phyloP scores from a whole-genome alignment of 2,329 filamentous ascomycete species.

The Aspergillus costaricaensis region DNA sequence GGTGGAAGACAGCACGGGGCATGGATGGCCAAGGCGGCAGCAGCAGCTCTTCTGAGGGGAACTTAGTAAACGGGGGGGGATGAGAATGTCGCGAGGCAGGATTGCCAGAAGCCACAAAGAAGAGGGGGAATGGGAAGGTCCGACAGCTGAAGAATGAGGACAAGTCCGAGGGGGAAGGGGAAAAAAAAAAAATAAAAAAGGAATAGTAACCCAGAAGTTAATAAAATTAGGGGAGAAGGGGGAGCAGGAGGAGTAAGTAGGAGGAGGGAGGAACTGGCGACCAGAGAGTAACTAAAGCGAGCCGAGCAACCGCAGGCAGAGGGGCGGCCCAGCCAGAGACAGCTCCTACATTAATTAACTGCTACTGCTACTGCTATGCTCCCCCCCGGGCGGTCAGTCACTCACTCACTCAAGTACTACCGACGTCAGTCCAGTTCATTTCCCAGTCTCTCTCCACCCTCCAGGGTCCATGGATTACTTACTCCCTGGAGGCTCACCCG shows the following conservation, averaged over 20 bases:
- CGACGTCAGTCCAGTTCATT: not conserved
- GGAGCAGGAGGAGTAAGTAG: conserved; percentile 1
- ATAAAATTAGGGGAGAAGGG: not conserved
- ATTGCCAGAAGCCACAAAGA: not conserved
- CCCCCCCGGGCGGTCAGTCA: conserved; percentile 6
- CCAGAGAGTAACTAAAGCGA: conserved; percentile 5
- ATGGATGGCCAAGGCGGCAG: conserved; percentile 30
- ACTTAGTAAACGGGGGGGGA: not conserved
- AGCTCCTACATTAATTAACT: too few relatives aligned
- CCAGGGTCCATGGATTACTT: not conserved
- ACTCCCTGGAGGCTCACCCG: not conserved
- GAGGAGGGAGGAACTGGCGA: conserved; percentile 11
- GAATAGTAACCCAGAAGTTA: not conserved
- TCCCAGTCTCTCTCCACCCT: not conserved
- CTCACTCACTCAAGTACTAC: not conserved
- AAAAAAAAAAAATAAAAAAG: not conserved
- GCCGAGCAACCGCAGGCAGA: not conserved
- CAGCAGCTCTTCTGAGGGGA: conserved; percentile 17
- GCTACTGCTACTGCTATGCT: not conserved
- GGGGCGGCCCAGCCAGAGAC: too few relatives aligned
- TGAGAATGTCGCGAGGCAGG: not conserved
- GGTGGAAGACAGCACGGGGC: conserved; percentile 28
- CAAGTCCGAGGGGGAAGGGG: not conserved
- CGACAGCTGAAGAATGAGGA: not conserved
- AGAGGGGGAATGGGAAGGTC: conserved; percentile 1